Evolutionary conservation across 2,329 filamentous ascomycete species (phyloP).

Genomic region (Sclerotiophoma versabilis): DNA sequence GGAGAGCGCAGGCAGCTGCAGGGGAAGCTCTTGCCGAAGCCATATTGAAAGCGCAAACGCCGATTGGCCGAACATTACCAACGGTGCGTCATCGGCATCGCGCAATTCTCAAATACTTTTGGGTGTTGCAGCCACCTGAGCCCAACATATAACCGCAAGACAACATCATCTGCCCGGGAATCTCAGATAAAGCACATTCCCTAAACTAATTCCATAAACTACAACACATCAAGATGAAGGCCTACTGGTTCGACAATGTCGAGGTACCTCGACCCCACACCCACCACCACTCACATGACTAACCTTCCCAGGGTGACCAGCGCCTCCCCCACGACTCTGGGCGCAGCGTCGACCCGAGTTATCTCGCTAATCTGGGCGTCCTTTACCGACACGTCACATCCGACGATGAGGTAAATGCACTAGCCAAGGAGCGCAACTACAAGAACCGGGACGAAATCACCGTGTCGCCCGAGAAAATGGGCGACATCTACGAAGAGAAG

Average conservation of each 20-base stretch:
- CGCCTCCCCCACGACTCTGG: conserved; percentile 89
- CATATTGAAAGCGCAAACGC: conserved; percentile 38
- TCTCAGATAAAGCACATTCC: background rate
- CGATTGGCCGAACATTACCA: conserved; percentile 25
- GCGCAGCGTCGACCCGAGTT: conserved; percentile 67
- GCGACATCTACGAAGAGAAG: conserved; percentile 87
- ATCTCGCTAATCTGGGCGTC: conserved; percentile 79
- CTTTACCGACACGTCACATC: conserved; percentile 74
- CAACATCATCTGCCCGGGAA: background rate
- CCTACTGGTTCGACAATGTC: conserved; percentile 75
- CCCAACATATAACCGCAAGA: conserved; percentile 15
- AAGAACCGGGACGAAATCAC: conserved; percentile 94
- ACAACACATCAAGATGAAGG: conserved; percentile 61
- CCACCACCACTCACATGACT: conserved; percentile 21
- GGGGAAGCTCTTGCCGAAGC: conserved; percentile 5
- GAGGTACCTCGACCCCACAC: conserved; percentile 53
- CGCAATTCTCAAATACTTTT: conserved; percentile 29
- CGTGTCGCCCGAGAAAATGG: conserved; percentile 86
- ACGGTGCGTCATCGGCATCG: conserved; percentile 30
- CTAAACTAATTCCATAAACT: background rate
- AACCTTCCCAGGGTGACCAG: conserved; percentile 78
- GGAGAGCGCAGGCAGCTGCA: background rate
- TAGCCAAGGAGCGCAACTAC: conserved; percentile 80
- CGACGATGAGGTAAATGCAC: conserved; percentile 69
- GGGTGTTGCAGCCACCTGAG: conserved; percentile 6